Evolutionary conservation across 441 rosid genomes (phyloP).

Genomic region (Gossypium trilobum): DNA sequence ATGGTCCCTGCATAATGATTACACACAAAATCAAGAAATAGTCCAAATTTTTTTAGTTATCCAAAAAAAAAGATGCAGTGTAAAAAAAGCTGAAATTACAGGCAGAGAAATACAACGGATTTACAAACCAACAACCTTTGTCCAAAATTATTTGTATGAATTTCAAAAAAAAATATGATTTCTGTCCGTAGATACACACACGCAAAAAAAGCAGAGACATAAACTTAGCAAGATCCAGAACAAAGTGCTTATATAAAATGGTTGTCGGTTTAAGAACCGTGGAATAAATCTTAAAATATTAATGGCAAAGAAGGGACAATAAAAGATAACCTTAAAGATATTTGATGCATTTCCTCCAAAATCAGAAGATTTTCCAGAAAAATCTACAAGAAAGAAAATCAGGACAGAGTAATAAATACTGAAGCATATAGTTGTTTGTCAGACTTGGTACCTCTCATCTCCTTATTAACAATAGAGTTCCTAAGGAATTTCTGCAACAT

Average conservation of each 20-base stretch:
- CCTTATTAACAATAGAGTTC: conserved; percentile 6
- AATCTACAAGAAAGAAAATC: conserved; percentile 12
- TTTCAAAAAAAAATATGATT: neutral
- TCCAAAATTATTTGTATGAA: neutral
- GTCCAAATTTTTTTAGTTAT: conserved; percentile 22
- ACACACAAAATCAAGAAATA: conserved; percentile 41
- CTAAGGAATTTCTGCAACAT: conserved; percentile 29
- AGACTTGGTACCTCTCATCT: conserved; percentile 14
- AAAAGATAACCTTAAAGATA: conserved; percentile 5
- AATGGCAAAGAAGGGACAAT: neutral
- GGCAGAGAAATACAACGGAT: neutral
- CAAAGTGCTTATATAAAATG: neutral
- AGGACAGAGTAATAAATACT: neutral
- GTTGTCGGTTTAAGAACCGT: neutral
- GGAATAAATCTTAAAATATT: neutral
- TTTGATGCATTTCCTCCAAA: neutral
- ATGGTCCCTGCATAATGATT: conserved; percentile 40
- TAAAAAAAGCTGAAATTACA: neutral
- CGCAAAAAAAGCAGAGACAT: neutral
- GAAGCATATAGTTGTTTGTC: neutral
- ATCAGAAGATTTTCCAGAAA: conserved; percentile 8
- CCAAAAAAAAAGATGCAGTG: neutral
- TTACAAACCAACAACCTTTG: neutral
- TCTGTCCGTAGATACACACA: neutral
- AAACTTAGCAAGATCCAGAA: neutral